phyloP scores from a whole-genome alignment of 2,329 filamentous ascomycete species.

The Diaporthe aspalathi region DNA sequence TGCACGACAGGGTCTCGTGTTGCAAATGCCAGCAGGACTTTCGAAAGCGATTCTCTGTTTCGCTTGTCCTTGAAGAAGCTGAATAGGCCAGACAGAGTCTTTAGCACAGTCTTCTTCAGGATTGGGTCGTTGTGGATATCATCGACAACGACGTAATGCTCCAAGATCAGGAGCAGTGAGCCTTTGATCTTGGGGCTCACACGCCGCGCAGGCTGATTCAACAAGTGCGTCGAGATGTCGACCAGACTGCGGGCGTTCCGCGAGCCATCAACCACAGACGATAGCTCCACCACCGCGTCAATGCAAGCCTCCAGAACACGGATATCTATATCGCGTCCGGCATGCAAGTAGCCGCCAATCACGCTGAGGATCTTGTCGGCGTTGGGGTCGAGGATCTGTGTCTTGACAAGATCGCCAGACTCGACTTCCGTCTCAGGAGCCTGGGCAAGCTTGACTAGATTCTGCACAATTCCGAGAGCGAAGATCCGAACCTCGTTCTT shows the following conservation, averaged over 20 bases:
- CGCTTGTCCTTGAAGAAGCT: constrained; percentile 87
- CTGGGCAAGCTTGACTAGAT: constrained; percentile 71
- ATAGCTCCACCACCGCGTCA: constrained; percentile 80
- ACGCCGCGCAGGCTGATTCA: constrained; percentile 84
- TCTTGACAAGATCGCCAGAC: constrained; percentile 66
- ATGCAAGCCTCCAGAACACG: constrained; percentile 84
- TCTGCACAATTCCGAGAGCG: constrained; percentile 79
- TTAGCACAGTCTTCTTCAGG: constrained; percentile 75
- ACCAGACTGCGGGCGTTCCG: constrained; percentile 82
- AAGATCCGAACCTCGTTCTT: constrained; percentile 85
- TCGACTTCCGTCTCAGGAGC: constrained; percentile 66
- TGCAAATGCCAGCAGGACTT: constrained; percentile 78
- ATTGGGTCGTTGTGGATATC: constrained; percentile 65
- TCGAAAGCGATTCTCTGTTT: constrained; percentile 79
- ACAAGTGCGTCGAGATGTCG: constrained; percentile 81
- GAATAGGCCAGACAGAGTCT: constrained; percentile 83
- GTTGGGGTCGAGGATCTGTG: constrained; percentile 67
- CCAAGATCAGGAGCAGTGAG: constrained; percentile 80
- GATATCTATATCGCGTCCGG: constrained; percentile 70
- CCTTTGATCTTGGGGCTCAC: constrained; percentile 88
- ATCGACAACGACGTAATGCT: constrained; percentile 80
- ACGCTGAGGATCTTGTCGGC: constrained; percentile 72
- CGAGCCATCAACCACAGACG: constrained; percentile 74
- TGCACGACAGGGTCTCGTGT: constrained; percentile 69
- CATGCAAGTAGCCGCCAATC: constrained; percentile 73